Base-by-base conservation (phyloP, 805 yeast species). In the Wickerhamiella bombiphila region DNA sequence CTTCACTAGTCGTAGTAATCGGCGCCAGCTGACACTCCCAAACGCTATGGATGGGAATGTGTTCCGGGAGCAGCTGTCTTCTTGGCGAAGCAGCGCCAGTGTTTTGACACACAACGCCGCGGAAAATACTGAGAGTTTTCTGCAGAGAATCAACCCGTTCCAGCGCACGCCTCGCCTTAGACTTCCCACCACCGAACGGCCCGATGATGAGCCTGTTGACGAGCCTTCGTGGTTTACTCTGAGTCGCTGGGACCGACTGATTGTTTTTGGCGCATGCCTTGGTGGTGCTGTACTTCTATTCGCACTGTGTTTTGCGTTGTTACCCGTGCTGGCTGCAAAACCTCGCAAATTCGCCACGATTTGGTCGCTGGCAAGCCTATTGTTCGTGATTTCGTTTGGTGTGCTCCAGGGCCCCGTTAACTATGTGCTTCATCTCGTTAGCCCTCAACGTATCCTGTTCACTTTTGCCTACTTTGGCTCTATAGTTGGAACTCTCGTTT, bases 341-440 rank as follows among this genome's bases (percentile, higher is more conserved):
- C 98, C 97, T 13, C 67, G 93, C 35, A 91, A 91, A 57, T 88
- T 91, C 55, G 96, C 93, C 9, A 62, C 61, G 13, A 45, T 60
- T 43, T 91, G 98, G 97, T 74, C 94, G 2, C 63, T 88, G 59
- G 98, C 97, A 0, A 80, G 94, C 1, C 53, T 91, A 11, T 59
- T 91, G 32, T 88, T 91, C 58, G 81, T 91, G 15, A 54, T 81
- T 4, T 81, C 94, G 25, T 91, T 91, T 60, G 96, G 94, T 1
- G 72, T 83, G 15, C 61, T 88, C 17, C 95, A 85, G 62, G 98
- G 98, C 0, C 96, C 96, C 0, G 66, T 73, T n/a, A 75, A 76
- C 25, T 91, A 83, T 55, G 44, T 73, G 30, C 63, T 64, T 34
- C 97, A 88, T 55, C 65, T 91, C 44, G 56, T 79, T 4, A 76